These are phyloP conservation scores for Pythium apleroticum DNA, from an alignment of 352 stramenopile genomes.

Conservation along the genomic window DNA sequence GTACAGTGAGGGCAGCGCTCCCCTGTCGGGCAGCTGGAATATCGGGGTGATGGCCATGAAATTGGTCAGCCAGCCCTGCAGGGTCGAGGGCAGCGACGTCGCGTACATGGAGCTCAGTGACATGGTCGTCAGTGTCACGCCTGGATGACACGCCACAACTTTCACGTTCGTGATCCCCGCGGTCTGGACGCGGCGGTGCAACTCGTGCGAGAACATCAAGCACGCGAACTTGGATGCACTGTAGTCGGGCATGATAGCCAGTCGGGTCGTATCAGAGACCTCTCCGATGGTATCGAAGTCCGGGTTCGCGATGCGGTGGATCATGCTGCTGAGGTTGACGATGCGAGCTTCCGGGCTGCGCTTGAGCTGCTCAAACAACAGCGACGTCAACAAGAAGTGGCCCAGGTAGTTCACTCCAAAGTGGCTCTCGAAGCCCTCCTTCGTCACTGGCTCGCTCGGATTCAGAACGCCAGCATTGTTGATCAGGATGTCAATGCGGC, in stretches of 20 bases:
- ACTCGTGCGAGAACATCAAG: conserved; percentile 31
- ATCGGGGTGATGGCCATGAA: conserved; percentile 27
- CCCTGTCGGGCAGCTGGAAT: conserved; percentile 29
- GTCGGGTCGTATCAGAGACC: neutral
- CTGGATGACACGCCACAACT: conserved; percentile 27
- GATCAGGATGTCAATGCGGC: conserved; percentile 36
- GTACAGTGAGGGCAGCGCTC: conserved; percentile 31
- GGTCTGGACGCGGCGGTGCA: conserved; percentile 24
- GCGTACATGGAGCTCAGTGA: conserved; percentile 41
- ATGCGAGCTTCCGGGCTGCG: conserved; percentile 31
- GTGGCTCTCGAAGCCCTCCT: conserved; percentile 52
- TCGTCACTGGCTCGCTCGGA: conserved; percentile 30
- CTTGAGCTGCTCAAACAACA: conserved; percentile 43
- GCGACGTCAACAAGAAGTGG: conserved; percentile 61
- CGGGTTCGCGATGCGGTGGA: conserved; percentile 21
- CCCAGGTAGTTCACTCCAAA: conserved; percentile 75
- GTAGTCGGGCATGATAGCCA: conserved; percentile 34
- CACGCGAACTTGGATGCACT: conserved; percentile 35
- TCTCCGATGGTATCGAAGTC: conserved; percentile 21
- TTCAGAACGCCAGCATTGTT: conserved; percentile 47
- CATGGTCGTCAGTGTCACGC: conserved; percentile 48
- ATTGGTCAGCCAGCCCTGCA: conserved; percentile 27
- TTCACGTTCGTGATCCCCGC: conserved; percentile 22
- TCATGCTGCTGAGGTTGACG: conserved; percentile 45
- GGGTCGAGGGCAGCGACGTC: conserved; percentile 17